These are phyloP conservation scores for Penicillium verrucosum DNA, from an alignment of 2,329 filamentous ascomycete genomes.

Conservation along the genomic window DNA sequence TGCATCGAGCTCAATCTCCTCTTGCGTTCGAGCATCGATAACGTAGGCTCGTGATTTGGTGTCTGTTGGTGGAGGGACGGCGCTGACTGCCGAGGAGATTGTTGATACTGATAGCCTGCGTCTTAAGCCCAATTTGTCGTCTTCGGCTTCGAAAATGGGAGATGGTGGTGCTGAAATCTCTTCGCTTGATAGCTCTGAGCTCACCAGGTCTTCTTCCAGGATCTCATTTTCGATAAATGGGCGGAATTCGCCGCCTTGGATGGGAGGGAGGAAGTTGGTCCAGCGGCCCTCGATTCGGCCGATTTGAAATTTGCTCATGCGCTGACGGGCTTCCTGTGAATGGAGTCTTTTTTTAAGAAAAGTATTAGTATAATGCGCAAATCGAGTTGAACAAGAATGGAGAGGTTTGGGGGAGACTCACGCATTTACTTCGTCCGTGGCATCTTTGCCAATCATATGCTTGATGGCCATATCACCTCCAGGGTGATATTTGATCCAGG, in stretches of 20 bases:
- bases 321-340: slow-evolving; percentile 66
- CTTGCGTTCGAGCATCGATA: slow-evolving; percentile 68
- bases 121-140: slow-evolving; percentile 33
- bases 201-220: slow-evolving; percentile 23
- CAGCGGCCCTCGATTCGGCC: slow-evolving; percentile 75
- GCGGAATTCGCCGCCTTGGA: slow-evolving; percentile 77
- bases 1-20: slow-evolving; percentile 69
- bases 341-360: slow-evolving; percentile 61
- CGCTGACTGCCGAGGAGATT: slow-evolving; percentile 23
- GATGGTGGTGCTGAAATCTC: slow-evolving; percentile 54
- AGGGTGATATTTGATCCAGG: slow-evolving; percentile 84
- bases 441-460: slow-evolving; percentile 90
- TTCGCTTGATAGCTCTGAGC: slow-evolving; percentile 44
- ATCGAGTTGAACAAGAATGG: background rate
- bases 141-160: slow-evolving; percentile 53
- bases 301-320: slow-evolving; percentile 77
- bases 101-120: slow-evolving; percentile 31
- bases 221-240: slow-evolving; percentile 44
- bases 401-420: slow-evolving; percentile 47
- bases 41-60: slow-evolving; percentile 52
- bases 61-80: slow-evolving; percentile 10
- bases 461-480: slow-evolving; percentile 83
- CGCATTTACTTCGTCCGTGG: slow-evolving; percentile 87
- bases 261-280: slow-evolving; percentile 82
- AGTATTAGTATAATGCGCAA: slow-evolving; percentile 16